A percentile compares a stretch with the other conserved stretches of the same genome.
Evolutionary conservation across 2,329 filamentous ascomycete species (phyloP).

Genomic region (Metarhizium sp.): DNA sequence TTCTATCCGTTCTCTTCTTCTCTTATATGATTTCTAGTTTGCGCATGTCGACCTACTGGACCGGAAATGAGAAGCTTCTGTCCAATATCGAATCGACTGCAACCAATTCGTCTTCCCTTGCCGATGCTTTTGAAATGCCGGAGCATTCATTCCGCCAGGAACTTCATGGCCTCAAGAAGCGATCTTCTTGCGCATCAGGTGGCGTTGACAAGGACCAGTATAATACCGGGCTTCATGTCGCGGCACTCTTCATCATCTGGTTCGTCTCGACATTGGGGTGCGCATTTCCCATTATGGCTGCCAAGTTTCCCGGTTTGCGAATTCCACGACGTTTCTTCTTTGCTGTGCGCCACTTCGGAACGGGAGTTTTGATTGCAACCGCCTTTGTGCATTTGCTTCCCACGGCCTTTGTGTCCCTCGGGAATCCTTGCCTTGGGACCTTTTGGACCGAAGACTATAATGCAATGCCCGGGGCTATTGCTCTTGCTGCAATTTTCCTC

Average conservation of each 20-base stretch:
- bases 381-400: slow-evolving; percentile 70
- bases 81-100: background rate
- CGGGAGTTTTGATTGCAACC: slow-evolving; percentile 65
- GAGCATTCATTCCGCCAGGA: slow-evolving; percentile 6
- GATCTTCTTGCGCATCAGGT: slow-evolving; percentile 19
- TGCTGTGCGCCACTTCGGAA: slow-evolving; percentile 60
- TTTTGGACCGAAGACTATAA: slow-evolving; percentile 70
- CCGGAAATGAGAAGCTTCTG: background rate
- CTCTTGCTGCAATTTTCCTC: slow-evolving; percentile 67
- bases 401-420: slow-evolving; percentile 54
- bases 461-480: slow-evolving; percentile 71
- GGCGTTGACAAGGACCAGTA: slow-evolving; percentile 30
- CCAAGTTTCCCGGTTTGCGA: slow-evolving; percentile 39
- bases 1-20: slow-evolving; percentile 30
- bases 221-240: slow-evolving; percentile 48
- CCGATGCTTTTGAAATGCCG: slow-evolving; percentile 2
- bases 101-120: slow-evolving; percentile 3
- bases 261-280: slow-evolving; percentile 38
- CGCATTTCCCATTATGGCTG: slow-evolving; percentile 45
- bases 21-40: slow-evolving; percentile 19
- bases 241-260: slow-evolving; percentile 43
- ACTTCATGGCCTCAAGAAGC: slow-evolving; percentile 11
- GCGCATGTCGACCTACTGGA: background rate
- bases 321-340: slow-evolving; percentile 49
- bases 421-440: slow-evolving; percentile 56